These are phyloP conservation scores for Aspergillus campestris DNA, from an alignment of 495 filamentous ascomycete genomes.

Conservation along the genomic window DNA sequence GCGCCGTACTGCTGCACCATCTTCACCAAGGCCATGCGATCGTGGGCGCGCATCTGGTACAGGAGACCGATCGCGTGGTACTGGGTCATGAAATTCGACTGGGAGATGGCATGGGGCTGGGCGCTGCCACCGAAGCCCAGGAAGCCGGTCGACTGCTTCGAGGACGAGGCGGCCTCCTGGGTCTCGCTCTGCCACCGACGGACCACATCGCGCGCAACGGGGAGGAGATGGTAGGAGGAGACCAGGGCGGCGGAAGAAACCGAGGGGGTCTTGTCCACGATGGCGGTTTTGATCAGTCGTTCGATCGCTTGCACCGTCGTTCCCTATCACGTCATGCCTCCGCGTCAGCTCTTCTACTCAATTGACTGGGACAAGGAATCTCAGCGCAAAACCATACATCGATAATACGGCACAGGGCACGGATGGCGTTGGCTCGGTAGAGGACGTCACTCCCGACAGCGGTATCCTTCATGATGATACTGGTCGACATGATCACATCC, in stretches of 20 bases:
- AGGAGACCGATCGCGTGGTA: slow-evolving; percentile 97
- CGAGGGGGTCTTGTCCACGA: slow-evolving; percentile 97
- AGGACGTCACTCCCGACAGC: slow-evolving; percentile 91
- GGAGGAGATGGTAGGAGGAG: slow-evolving; percentile 96
- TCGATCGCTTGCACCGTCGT: slow-evolving; percentile 98
- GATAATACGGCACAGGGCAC: slow-evolving; percentile 92
- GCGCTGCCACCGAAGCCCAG: slow-evolving; percentile 75
- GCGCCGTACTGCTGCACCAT: slow-evolving; percentile 98
- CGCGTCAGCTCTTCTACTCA: no score
- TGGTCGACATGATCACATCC: slow-evolving; percentile 99
- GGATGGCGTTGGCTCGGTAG: slow-evolving; percentile 94
- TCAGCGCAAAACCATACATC: slow-evolving; percentile 53
- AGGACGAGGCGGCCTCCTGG: slow-evolving; percentile 86
- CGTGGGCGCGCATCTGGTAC: slow-evolving; percentile 96
- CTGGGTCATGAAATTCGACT: slow-evolving; percentile 88
- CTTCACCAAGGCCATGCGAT: slow-evolving; percentile 98
- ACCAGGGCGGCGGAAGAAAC: slow-evolving; percentile 96
- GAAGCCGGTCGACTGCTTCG: slow-evolving; percentile 82
- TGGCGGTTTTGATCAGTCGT: slow-evolving; percentile 96
- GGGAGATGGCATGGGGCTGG: slow-evolving; percentile 53
- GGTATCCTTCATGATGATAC: slow-evolving; percentile 99
- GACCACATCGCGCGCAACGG: slow-evolving; percentile 90
- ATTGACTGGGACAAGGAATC: no score
- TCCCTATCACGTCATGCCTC: slow-evolving; percentile 41
- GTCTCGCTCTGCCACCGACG: slow-evolving; percentile 98